These are phyloP conservation scores for Pterula multifida DNA, from an alignment of 1,284 basidiomycete genomes.

Conservation along the genomic window DNA sequence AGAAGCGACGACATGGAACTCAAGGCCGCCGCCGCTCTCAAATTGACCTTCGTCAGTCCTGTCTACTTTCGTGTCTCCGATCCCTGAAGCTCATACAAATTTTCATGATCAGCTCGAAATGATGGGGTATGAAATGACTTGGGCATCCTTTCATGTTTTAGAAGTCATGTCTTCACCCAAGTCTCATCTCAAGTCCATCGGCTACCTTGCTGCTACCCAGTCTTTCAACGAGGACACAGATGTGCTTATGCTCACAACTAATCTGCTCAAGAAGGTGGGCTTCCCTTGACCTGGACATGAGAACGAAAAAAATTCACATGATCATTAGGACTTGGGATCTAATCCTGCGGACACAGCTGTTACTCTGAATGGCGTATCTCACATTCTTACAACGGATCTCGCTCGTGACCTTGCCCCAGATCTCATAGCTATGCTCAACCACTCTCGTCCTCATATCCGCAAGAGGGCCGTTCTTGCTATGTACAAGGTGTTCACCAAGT, in stretches of 20 bases:
- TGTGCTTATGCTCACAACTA: slow-evolving; percentile 95
- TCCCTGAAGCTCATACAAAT: slow-evolving; percentile 9
- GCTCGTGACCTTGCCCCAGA: slow-evolving; percentile 85
- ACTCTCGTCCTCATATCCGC: slow-evolving; percentile 79
- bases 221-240: slow-evolving; percentile 93
- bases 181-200: slow-evolving; percentile 89
- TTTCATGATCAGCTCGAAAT: slow-evolving; percentile 63
- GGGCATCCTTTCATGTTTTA: slow-evolving; percentile 90
- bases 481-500: slow-evolving; percentile 67
- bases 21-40: slow-evolving; percentile 90
- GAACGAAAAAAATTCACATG: slow-evolving; percentile 10
- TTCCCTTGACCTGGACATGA: neutral
- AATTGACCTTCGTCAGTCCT: slow-evolving; percentile 85
- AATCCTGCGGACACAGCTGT: slow-evolving; percentile 66
- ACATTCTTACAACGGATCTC: slow-evolving; percentile 82
- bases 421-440: slow-evolving; percentile 80
- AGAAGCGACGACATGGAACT: slow-evolving; percentile 93
- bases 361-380: slow-evolving; percentile 79
- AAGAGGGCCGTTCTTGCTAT: slow-evolving; percentile 83
- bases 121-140: slow-evolving; percentile 85
- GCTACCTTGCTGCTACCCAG: slow-evolving; percentile 90
- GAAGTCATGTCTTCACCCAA: slow-evolving; percentile 95
- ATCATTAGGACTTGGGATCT: slow-evolving; percentile 70
- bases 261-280: slow-evolving; percentile 91
- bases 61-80: slow-evolving; percentile 3